Percentiles rank a stretch among this genome's conserved stretches.
These are phyloP conservation scores for Cytospora mali DNA, from an alignment of 2,329 filamentous ascomycete genomes.

Conservation along the genomic window DNA sequence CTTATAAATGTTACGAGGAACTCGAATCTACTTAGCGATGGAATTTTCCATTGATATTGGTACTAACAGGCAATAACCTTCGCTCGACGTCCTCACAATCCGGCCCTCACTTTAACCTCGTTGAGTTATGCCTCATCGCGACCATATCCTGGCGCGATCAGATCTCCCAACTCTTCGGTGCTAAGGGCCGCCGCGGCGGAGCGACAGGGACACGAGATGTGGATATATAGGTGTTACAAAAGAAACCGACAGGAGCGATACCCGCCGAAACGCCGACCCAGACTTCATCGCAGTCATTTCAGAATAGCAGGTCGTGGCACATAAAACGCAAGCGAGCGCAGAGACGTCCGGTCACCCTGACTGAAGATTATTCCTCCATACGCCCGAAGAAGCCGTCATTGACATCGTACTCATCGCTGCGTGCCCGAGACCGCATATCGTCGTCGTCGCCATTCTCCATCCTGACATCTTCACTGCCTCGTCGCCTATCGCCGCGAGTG, in stretches of 20 bases:
- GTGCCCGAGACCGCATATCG: conserved; percentile 60
- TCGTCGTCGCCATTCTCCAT: conserved; percentile 73
- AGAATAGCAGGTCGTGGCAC: conserved; percentile 27
- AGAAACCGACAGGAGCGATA: conserved; percentile 39
- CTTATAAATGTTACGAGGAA: neutral
- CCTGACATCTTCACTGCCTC: conserved; percentile 61
- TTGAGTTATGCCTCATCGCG: conserved; percentile 49
- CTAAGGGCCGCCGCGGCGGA: conserved; percentile 65
- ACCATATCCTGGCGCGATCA: conserved; percentile 7
- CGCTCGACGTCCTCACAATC: conserved; percentile 63
- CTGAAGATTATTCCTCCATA: conserved; percentile 78
- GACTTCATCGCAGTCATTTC: conserved; percentile 31
- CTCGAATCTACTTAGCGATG: conserved; percentile 33
- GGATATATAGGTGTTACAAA: conserved; percentile 53
- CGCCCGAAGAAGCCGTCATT: conserved; percentile 86
- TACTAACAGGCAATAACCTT: conserved; percentile 42
- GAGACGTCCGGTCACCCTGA: conserved; percentile 11
- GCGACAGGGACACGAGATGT: conserved; percentile 57
- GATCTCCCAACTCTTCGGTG: conserved; percentile 68
- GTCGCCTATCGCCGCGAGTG: conserved; percentile 58
- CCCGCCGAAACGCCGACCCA: conserved; percentile 20
- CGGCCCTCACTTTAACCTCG: conserved; percentile 73
- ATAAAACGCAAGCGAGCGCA: conserved; percentile 27
- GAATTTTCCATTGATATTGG: conserved; percentile 37
- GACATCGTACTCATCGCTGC: conserved; percentile 80